Conservation (phyloP, 495 filamentous ascomycete genomes). For the Delitschia confertaspora region DNA sequence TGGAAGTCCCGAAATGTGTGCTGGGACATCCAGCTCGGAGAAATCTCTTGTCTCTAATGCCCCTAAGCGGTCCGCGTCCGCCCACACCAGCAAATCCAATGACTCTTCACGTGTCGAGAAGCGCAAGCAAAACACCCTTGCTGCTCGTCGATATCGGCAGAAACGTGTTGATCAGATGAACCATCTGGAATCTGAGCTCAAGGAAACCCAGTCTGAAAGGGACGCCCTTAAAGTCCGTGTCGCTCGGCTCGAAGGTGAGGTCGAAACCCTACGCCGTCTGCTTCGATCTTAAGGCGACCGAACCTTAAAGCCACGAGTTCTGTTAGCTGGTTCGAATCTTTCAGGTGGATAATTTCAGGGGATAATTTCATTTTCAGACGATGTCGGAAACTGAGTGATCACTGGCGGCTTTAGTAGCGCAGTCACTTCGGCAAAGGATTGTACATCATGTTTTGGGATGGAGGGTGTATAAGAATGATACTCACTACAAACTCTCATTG, state of each 20-base stretch:
- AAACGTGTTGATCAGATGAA: constrained; percentile 33
- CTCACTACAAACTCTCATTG: background rate
- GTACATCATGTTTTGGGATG: background rate
- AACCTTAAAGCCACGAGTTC: no score
- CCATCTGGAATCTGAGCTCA: constrained; percentile 30
- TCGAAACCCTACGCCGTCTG: constrained; percentile 21
- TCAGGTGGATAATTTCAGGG: no score
- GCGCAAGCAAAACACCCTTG: constrained; percentile 31
- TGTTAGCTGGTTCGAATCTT: no score
- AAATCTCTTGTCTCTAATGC: constrained; percentile 2
- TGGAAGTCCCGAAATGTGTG: background rate
- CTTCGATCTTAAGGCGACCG: no score
- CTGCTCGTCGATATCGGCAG: constrained; percentile 35
- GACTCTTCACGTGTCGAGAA: constrained; percentile 25
- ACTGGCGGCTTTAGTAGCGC: constrained; percentile 1
- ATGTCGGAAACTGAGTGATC: constrained; percentile 23
- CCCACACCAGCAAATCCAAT: background rate
- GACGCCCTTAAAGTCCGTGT: constrained; percentile 21
- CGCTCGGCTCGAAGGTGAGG: constrained; percentile 25
- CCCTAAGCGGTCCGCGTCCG: background rate
- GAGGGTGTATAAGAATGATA: background rate
- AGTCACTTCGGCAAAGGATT: constrained; percentile 24
- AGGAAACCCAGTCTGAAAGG: constrained; percentile 20
- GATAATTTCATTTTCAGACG: constrained; percentile 21
- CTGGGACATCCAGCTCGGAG: background rate